Conservation (phyloP, 2,329 filamentous ascomycete species). For the Epicoccum sorghinum region DNA sequence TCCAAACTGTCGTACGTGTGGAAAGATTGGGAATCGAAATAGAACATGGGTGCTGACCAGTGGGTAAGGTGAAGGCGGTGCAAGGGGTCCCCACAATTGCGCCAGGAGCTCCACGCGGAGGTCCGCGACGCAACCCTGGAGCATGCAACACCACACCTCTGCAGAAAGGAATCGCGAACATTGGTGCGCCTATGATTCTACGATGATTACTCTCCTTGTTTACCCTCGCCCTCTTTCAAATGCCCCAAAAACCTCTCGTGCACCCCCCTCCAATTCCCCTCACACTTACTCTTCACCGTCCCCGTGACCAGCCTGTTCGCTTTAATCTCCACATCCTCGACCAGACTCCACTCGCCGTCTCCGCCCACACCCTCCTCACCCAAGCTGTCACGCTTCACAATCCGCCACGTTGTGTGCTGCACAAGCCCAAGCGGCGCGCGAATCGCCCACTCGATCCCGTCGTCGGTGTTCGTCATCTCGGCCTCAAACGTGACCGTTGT, state of each 20-base stretch:
- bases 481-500: slow-evolving; percentile 44
- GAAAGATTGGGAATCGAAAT: too few species aligned
- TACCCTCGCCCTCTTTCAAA: slow-evolving; percentile 16
- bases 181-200: too few species aligned
- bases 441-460: slow-evolving; percentile 44
- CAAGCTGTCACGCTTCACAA: slow-evolving; percentile 29
- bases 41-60: too few species aligned
- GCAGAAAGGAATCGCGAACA: too few species aligned
- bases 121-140: not conserved
- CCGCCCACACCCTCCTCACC: slow-evolving; percentile 2
- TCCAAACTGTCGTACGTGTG: slow-evolving; percentile 9
- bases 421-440: slow-evolving; percentile 44
- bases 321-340: slow-evolving; percentile 47
- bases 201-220: not conserved
- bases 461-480: slow-evolving; percentile 41
- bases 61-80: not conserved
- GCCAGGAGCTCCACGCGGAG: not conserved
- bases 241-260: slow-evolving; percentile 40
- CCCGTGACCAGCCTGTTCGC: slow-evolving; percentile 41
- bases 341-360: slow-evolving; percentile 38
- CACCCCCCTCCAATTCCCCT: slow-evolving; percentile 42
- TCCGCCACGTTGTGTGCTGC: slow-evolving; percentile 41
- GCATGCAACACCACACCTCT: too few species aligned
- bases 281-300: slow-evolving; percentile 46
- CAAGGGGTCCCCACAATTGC: slow-evolving; percentile 5